Evolutionary conservation across 176 grass and related monocot species (phyloP).

Genomic region (Luzula sylvatica): DNA sequence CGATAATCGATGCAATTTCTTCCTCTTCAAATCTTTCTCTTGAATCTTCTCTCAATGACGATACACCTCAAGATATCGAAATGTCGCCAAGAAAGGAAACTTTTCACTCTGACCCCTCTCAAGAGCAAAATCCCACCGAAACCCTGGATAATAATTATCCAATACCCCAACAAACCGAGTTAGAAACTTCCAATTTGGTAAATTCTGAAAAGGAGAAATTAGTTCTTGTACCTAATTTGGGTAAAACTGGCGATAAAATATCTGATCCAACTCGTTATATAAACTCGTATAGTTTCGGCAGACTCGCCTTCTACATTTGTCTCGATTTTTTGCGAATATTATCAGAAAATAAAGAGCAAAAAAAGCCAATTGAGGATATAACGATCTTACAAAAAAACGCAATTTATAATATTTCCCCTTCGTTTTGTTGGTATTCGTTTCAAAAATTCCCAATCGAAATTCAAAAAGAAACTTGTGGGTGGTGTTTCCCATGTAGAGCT

Average conservation of each 20-base stretch:
- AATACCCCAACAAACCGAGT: conserved; percentile 32
- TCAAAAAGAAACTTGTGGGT: conserved; percentile 94
- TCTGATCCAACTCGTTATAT: conserved; percentile 46
- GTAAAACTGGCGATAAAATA: conserved; percentile 25
- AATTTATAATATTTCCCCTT: conserved; percentile 66
- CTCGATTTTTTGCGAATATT: conserved; percentile 54
- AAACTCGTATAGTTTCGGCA: conserved; percentile 91
- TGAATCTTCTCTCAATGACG: conserved; percentile 23
- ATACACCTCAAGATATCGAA: conserved; percentile 17
- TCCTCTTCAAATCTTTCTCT: conserved; percentile 27
- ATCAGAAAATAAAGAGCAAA: conserved; percentile 59
- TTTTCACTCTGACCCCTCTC: conserved; percentile 22
- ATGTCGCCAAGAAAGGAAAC: conserved; percentile 17
- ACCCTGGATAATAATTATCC: conserved; percentile 27
- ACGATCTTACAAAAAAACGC: conserved; percentile 39
- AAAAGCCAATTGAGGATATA: conserved; percentile 51
- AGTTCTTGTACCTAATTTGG: conserved; percentile 1
- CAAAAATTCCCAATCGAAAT: conserved; percentile 51
- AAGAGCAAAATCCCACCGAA: conserved; percentile 24
- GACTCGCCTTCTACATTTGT: conserved; percentile 66
- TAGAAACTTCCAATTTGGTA: conserved; percentile 24
- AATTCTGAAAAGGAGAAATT: conserved; percentile 17
- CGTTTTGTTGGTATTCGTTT: conserved; percentile 45
- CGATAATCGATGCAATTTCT: conserved; percentile 55
- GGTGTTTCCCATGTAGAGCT: conserved; percentile 64